phyloP scores from a whole-genome alignment of 441 rosid species.

The Erodium moschatum region DNA sequence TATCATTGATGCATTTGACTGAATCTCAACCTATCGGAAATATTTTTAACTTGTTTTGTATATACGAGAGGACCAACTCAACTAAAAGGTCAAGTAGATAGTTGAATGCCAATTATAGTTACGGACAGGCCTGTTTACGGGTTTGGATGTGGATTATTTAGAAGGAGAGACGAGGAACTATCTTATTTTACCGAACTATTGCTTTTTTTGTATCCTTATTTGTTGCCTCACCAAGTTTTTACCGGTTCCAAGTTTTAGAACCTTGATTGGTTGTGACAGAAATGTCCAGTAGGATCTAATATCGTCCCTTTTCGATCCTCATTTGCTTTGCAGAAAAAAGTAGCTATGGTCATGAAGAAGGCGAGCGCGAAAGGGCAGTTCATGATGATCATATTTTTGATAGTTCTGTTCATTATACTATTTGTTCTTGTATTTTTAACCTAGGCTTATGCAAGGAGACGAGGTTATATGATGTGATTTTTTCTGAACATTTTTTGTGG shows the following conservation, averaged over 20 bases:
- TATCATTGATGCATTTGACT: background rate
- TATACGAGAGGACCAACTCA: no score
- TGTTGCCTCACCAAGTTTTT: no score
- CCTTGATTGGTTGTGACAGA: no score
- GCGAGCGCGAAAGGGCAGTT: slow-evolving; percentile 85
- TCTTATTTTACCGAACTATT: no score
- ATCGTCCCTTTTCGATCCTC: background rate
- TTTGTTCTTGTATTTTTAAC: slow-evolving; percentile 87
- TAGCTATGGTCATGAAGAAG: slow-evolving; percentile 96
- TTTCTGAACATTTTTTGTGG: background rate
- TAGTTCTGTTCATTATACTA: slow-evolving; percentile 71
- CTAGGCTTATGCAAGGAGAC: slow-evolving; percentile 22
- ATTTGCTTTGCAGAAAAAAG: slow-evolving; percentile 62
- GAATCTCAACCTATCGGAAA: background rate
- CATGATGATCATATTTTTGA: slow-evolving; percentile 83
- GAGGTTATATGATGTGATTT: background rate
- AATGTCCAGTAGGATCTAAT: no score
- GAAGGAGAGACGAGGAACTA: no score
- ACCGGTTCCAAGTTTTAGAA: no score
- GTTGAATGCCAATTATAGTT: no score
- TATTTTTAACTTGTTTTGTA: background rate
- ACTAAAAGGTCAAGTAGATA: no score
- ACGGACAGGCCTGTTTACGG: no score
- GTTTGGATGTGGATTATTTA: no score
- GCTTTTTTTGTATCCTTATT: no score